These are phyloP conservation scores for Silene coronaria DNA, from an alignment of 179 eudicot genomes.

Conservation along the genomic window DNA sequence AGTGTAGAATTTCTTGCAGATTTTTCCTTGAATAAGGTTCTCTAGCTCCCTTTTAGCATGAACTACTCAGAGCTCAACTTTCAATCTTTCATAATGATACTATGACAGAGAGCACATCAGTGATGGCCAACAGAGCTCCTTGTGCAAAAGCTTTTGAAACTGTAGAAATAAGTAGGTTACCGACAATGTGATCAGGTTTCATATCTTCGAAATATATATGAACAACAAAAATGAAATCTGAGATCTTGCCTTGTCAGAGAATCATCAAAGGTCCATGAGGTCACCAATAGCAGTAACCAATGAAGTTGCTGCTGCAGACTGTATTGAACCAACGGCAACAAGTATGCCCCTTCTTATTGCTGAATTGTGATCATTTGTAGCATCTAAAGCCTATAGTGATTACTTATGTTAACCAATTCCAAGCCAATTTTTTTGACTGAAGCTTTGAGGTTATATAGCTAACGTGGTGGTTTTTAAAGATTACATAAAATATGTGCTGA, in stretches of 20 bases:
- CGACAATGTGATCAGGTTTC: not conserved
- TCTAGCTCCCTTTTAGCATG: slow-evolving; percentile 9
- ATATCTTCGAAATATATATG: slow-evolving; percentile 1
- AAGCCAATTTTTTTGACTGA: not conserved
- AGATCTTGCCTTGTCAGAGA: slow-evolving; percentile 19
- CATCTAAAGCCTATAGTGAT: not conserved
- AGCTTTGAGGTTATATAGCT: not conserved
- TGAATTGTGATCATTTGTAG: not conserved
- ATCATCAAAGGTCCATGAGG: slow-evolving; percentile 15
- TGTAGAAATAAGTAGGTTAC: slow-evolving; percentile 27
- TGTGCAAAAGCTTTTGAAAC: slow-evolving; percentile 28
- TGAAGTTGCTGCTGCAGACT: slow-evolving; percentile 18
- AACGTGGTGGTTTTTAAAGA: not conserved
- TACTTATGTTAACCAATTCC: not conserved
- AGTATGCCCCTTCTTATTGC: slow-evolving; percentile 29
- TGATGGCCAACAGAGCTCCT: slow-evolving; percentile 28
- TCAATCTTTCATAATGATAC: slow-evolving; percentile 21
- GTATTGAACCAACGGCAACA: slow-evolving; percentile 22
- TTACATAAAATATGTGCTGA: slow-evolving; percentile 23
- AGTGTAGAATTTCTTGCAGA: not conserved
- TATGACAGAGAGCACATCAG: slow-evolving; percentile 28
- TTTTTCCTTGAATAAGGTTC: not conserved
- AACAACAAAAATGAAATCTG: not conserved
- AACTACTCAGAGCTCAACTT: slow-evolving; percentile 25
- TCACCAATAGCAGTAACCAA: slow-evolving; percentile 5